Evolutionary conservation across 805 yeast species (phyloP), one percentile per base, ranked within the genome.

Genomic region (Starmerella sirachaensis): DNA sequence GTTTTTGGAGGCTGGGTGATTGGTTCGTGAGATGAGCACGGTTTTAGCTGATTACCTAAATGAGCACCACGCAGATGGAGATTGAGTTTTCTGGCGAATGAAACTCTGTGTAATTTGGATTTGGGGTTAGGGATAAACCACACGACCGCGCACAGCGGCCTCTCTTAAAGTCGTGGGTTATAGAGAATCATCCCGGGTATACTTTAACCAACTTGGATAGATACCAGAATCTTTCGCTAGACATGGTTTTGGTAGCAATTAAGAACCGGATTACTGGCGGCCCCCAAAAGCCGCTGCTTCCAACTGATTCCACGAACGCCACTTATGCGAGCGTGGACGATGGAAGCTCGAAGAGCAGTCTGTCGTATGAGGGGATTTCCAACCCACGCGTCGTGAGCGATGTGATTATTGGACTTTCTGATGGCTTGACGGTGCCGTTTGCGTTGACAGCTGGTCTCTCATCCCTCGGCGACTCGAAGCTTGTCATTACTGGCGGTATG

Each of bases 361-460:
- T 45, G 29, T 40, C 47, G 28, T 50, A 50, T 32, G 49, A 51
- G 23, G 55, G 53, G 13, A 37, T 50, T 26, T 37, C 43, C 25
- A 51, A 51, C 42, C 98, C 98, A 8, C 74, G 98, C 57, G 86
- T 86, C 18, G 82, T 88, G 78, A 77, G 91, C 31, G 97, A 88
- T 58, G 69, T 82, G 39, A 84, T 88, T 49, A 88, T 88, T 54
- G 98, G 98, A 5, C 70, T 88, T 35, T 77, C 91, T 24, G 98
- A 88, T 58, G 98, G 98, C 4, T 69, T 88, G 48, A 88, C 97
- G 0, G 98, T 88, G 28, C 98, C 98, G n/a, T 88, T 88, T 67
- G 98, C 98, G 2, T 69, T 91, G 50, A 91, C 97, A 1, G 97
- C 98, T 0, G 98, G 97, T 33, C 69, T 88, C 39, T 79, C 94